Evolutionary conservation across 2,329 filamentous ascomycete species (phyloP).

Genomic region (Graphilbum sp.): DNA sequence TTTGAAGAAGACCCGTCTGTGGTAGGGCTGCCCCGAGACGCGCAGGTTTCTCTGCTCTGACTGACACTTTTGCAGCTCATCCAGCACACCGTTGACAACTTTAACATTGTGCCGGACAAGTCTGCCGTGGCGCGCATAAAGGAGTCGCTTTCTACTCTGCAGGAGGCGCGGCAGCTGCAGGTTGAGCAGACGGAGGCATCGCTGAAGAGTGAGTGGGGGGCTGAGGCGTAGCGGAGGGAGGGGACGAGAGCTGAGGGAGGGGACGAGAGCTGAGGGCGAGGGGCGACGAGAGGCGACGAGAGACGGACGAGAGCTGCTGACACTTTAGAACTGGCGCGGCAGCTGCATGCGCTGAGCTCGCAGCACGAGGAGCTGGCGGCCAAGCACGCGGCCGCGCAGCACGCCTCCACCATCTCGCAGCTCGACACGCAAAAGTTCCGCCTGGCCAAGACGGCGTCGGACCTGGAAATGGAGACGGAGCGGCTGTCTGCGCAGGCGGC

Average conservation of each 20-base stretch:
- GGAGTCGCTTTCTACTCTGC: constrained; percentile 69
- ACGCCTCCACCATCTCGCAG: constrained; percentile 69
- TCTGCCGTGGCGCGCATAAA: constrained; percentile 66
- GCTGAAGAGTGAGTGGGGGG: constrained; percentile 35
- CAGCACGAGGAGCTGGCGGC: constrained; percentile 64
- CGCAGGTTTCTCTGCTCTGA: not conserved
- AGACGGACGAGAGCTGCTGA: no score
- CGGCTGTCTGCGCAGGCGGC: constrained; percentile 65
- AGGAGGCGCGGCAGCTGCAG: constrained; percentile 66
- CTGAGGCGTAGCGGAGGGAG: no score
- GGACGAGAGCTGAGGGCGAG: no score
- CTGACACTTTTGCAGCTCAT: constrained; percentile 48
- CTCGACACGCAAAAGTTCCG: constrained; percentile 91
- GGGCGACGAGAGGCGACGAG: no score
- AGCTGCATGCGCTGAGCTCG: constrained; percentile 55
- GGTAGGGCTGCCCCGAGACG: constrained; percentile 30
- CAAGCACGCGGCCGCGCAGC: constrained; percentile 59
- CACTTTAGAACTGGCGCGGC: constrained; percentile 47
- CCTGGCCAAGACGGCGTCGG: constrained; percentile 76
- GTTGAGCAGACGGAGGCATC: constrained; percentile 52
- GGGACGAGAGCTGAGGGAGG: no score
- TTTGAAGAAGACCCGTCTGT: constrained; percentile 86
- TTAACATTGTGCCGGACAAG: constrained; percentile 86
- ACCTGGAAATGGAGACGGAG: constrained; percentile 90
- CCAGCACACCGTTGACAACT: constrained; percentile 79